phyloP scores from a whole-genome alignment of 2,329 filamentous ascomycete genomes.

The Neoscytalidium dimidiatum region DNA sequence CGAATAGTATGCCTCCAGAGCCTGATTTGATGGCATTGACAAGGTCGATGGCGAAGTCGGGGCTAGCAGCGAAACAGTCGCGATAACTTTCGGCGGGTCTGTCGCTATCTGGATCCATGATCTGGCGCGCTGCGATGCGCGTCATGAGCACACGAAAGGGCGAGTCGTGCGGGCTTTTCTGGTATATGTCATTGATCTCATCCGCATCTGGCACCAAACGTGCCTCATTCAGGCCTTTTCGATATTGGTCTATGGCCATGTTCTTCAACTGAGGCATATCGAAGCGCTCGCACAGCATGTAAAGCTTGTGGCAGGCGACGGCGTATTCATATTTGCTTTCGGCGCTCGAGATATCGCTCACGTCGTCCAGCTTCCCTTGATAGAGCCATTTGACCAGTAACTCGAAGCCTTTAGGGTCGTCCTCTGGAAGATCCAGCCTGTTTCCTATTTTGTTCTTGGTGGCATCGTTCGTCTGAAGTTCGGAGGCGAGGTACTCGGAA shows the following conservation, averaged over 20 bases:
- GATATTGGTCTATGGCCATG: constrained; percentile 56
- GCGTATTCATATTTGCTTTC: constrained; percentile 57
- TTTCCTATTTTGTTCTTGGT: constrained; percentile 38
- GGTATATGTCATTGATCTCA: constrained; percentile 57
- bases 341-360: constrained; percentile 45
- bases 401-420: constrained; percentile 56
- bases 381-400: constrained; percentile 60
- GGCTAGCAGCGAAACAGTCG: constrained; percentile 50
- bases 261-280: constrained; percentile 54
- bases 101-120: constrained; percentile 57
- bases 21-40: constrained; percentile 54
- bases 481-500: constrained; percentile 47
- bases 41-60: constrained; percentile 56
- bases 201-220: constrained; percentile 56
- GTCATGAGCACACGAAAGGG: constrained; percentile 55
- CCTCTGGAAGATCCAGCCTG: constrained; percentile 49
- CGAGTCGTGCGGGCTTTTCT: constrained; percentile 44
- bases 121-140: constrained; percentile 57
- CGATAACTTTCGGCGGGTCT: constrained; percentile 53
- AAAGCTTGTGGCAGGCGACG: constrained; percentile 55
- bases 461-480: constrained; percentile 39
- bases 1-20: constrained; percentile 53
- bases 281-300: constrained; percentile 55
- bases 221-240: constrained; percentile 51
- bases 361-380: constrained; percentile 55